Evolutionary conservation across 805 yeast genomes (phyloP), one percentile per base, ranked within the genome.

Genomic region (Brettanomyces custersianus): DNA sequence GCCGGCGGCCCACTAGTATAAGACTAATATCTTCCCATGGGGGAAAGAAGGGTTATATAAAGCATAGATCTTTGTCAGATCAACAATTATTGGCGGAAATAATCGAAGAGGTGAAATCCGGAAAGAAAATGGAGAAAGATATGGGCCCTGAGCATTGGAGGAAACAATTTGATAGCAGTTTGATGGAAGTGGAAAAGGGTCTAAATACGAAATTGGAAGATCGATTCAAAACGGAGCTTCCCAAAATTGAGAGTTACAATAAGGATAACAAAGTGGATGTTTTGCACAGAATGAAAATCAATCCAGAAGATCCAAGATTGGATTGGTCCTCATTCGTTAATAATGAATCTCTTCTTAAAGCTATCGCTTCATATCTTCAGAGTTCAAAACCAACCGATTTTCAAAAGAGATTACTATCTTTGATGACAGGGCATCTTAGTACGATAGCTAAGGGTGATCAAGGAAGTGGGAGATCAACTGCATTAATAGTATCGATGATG

Each of bases 391-490:
- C 59, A 9, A 56, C 62, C 4, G 49, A 52, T 5, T 52, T 49
- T 25, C 64, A 60, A 33, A 46, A 46, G 23, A 41, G 55, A 25
- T 34, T 58, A 8, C 40, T 54, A 19, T 45, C 60, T 0, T 36
- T 59, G 15, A 40, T 53, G 28, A 37, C 46, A 2, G 49, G 54
- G 1, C 35, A 36, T 22, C 33, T 56, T 20, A 56, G 62, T 29
- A 45, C 62, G 2, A 35, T 60, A 2, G 54, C 60, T 1, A 49
- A 54, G 18, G 55, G 54, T 4, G 50, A 53, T 4, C 50, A 46
- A 12, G 63, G 63, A 1, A 40, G 49, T 15, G 66, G 66, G 11
- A 46, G 44, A 25, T 46, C 60, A 1, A 27, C 48, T n/a, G 43
- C 57, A 1, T 15, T 58, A 11, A 27, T 59, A 5, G 23, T 48